Conservation (phyloP, 495 filamentous ascomycete species). For the Aspergillus cavernicola region DNA sequence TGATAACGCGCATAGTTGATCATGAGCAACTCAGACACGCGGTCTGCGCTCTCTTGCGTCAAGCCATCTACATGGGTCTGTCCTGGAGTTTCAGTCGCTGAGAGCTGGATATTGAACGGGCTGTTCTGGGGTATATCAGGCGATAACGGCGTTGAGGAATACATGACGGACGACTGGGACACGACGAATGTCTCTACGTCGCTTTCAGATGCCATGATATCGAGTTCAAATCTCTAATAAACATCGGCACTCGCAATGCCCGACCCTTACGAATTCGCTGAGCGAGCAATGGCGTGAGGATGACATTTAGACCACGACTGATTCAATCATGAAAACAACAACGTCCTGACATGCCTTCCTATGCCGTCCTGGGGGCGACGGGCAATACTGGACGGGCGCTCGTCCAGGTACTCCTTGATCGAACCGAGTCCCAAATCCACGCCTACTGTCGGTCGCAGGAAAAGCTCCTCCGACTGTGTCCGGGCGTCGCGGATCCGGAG, state of each 20-base stretch:
- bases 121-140: background rate
- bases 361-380: background rate
- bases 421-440: background rate
- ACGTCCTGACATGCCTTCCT: background rate
- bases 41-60: background rate
- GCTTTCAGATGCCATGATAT: no score
- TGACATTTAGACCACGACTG: background rate
- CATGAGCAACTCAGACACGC: background rate
- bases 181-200: no score
- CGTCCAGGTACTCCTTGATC: conserved; percentile 5
- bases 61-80: background rate
- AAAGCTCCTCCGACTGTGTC: conserved; percentile 1
- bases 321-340: no score
- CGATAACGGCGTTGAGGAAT: background rate
- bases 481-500: background rate
- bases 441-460: background rate
- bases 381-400: background rate
- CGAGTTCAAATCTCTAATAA: no score
- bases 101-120: background rate
- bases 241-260: no score
- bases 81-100: background rate
- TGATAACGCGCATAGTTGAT: conserved; percentile 2
- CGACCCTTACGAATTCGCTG: no score
- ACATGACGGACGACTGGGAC: background rate
- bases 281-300: no score